phyloP scores from a whole-genome alignment of 2,329 filamentous ascomycete species.

The Endocalyx cinctus region DNA sequence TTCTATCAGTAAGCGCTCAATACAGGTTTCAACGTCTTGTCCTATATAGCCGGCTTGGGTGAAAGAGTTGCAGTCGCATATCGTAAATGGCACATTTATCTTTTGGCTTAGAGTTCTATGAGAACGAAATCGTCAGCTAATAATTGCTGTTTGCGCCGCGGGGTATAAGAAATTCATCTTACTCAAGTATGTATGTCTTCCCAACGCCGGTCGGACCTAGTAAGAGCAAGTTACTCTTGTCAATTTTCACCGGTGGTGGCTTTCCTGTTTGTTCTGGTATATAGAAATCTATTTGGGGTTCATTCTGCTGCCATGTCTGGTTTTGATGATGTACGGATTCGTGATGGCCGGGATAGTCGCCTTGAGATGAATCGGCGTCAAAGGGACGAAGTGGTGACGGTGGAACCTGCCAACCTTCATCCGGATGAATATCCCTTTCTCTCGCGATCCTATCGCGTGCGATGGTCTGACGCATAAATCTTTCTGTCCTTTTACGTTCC shows the following conservation, averaged over 20 bases:
- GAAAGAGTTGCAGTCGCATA: conserved; percentile 92
- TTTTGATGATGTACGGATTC: conserved; percentile 42
- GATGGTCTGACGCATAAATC: conserved; percentile 65
- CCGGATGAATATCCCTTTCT: conserved; percentile 61
- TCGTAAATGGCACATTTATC: conserved; percentile 92
- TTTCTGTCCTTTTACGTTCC: conserved; percentile 54
- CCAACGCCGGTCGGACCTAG: conserved; percentile 92
- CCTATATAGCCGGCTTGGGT: conserved; percentile 97
- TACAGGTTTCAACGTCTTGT: conserved; percentile 93
- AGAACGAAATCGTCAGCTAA: too few species aligned
- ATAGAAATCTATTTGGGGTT: conserved; percentile 40
- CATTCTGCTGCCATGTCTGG: conserved; percentile 27
- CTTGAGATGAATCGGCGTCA: conserved; percentile 38
- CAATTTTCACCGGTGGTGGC: conserved; percentile 63
- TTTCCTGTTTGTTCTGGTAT: conserved; percentile 41
- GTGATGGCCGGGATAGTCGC: conserved; percentile 50
- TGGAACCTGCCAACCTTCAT: conserved; percentile 61
- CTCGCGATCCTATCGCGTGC: conserved; percentile 60
- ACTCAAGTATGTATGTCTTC: conserved; percentile 88
- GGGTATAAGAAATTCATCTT: too few species aligned
- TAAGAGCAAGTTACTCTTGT: conserved; percentile 91
- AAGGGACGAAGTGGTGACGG: conserved; percentile 15
- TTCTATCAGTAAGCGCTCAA: conserved; percentile 84
- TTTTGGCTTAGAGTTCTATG: conserved; percentile 83
- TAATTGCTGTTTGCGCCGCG: too few species aligned